These are phyloP conservation scores for Globisporangium paroecandrum DNA, from an alignment of 352 stramenopile genomes.

Conservation along the genomic window DNA sequence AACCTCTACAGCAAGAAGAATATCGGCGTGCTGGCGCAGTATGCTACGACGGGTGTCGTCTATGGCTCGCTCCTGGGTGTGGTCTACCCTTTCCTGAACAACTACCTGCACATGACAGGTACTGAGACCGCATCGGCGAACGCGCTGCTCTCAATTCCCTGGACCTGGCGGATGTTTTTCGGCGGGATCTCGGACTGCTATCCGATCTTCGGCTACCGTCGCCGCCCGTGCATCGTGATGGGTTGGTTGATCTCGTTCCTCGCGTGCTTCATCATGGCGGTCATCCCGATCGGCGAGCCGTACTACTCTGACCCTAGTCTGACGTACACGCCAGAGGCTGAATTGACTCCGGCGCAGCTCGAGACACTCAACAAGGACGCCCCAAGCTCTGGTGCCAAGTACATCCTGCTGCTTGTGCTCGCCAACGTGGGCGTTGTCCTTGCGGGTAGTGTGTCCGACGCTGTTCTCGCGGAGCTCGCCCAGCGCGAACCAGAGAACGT, in stretches of 20 bases:
- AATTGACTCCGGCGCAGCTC: neutral
- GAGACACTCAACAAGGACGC: neutral
- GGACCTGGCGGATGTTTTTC: constrained; percentile 55
- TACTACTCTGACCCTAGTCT: constrained; percentile 13
- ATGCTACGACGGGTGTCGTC: constrained; percentile 17
- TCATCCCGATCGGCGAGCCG: constrained; percentile 9
- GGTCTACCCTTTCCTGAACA: constrained; percentile 17
- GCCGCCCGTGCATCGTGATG: constrained; percentile 44
- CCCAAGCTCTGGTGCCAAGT: neutral
- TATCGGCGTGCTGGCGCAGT: neutral
- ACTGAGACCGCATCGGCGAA: constrained; percentile 19
- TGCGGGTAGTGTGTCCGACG: neutral
- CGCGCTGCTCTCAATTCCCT: constrained; percentile 34
- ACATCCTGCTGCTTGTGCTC: neutral
- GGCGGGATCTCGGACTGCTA: constrained; percentile 38
- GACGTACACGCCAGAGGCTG: neutral
- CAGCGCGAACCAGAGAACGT: neutral
- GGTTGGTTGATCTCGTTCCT: constrained; percentile 16
- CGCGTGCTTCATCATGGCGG: constrained; percentile 18
- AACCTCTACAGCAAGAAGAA: neutral
- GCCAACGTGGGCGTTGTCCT: neutral
- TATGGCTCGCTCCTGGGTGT: constrained; percentile 20
- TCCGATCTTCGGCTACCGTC: constrained; percentile 36
- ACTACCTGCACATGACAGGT: constrained; percentile 24
- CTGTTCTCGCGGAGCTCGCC: neutral